These are phyloP conservation scores for Suillus occidentalis DNA, from an alignment of 768 basidiomycete genomes.

Conservation along the genomic window DNA sequence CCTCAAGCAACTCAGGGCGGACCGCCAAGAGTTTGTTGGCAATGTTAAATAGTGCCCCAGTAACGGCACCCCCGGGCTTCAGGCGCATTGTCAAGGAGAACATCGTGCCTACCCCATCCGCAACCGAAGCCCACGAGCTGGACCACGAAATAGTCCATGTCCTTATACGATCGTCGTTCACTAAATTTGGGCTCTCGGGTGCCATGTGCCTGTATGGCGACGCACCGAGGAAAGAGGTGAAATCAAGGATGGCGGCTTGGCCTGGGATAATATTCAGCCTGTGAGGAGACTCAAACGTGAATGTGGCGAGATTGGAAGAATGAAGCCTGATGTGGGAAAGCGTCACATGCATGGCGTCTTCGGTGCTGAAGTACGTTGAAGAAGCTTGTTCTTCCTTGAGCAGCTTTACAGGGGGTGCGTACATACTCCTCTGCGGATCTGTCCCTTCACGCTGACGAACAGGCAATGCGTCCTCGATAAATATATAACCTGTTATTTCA, in stretches of 20 bases:
- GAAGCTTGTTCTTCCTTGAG: constrained; percentile 48
- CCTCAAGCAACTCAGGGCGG: constrained; percentile 42
- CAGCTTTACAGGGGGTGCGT: constrained; percentile 58
- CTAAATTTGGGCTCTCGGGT: constrained; percentile 42
- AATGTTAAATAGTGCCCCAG: constrained; percentile 52
- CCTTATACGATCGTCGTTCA: constrained; percentile 65
- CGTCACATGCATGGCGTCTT: constrained; percentile 18
- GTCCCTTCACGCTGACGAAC: constrained; percentile 44
- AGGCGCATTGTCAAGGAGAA: constrained; percentile 57
- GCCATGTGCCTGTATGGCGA: constrained; percentile 57
- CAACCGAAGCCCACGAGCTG: constrained; percentile 18
- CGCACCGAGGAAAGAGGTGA: constrained; percentile 49
- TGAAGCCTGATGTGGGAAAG: constrained; percentile 45
- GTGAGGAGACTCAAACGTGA: constrained; percentile 45
- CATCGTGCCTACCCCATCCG: constrained; percentile 4
- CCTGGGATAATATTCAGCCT: constrained; percentile 42
- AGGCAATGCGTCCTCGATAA: constrained; percentile 56
- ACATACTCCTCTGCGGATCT: constrained; percentile 41
- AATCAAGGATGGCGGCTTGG: constrained; percentile 57
- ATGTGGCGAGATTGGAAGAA: constrained; percentile 50
- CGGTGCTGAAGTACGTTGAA: constrained; percentile 30
- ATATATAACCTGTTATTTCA: constrained; percentile 49
- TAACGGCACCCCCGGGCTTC: constrained; percentile 55
- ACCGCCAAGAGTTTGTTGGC: constrained; percentile 40
- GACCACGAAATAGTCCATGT: constrained; percentile 60